Conservation (phyloP, 305 asterid species). For the Euphrasia arctica region DNA sequence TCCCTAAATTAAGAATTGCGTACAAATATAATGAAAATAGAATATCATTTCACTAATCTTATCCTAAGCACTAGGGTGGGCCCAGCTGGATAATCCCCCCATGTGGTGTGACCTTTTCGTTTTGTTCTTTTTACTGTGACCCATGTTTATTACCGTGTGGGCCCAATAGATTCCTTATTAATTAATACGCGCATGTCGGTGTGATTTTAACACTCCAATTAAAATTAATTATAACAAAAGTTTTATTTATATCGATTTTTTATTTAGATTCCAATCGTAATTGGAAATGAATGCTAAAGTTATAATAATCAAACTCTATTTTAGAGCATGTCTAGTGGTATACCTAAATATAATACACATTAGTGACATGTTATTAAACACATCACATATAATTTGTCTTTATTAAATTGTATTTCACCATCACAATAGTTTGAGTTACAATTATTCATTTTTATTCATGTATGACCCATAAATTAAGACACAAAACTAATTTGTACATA, state of each 20-base stretch:
- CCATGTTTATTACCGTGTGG: conserved; percentile 42
- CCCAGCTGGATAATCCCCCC: conserved; percentile 21
- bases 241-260: not conserved
- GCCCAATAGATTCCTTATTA: conserved; percentile 40
- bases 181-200: not conserved
- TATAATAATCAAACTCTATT: too few relatives aligned
- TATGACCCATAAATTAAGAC: too few relatives aligned
- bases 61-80: conserved; percentile 19
- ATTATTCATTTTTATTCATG: too few relatives aligned
- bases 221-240: not conserved
- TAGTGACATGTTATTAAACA: too few relatives aligned
- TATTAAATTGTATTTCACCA: too few relatives aligned
- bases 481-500: too few relatives aligned
- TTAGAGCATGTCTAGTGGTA: too few relatives aligned
- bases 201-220: not conserved
- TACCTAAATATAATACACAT: too few relatives aligned
- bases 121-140: conserved; percentile 15
- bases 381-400: too few relatives aligned
- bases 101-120: conserved; percentile 34
- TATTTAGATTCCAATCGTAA: not conserved
- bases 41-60: conserved; percentile 7
- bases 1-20: not conserved
- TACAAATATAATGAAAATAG: not conserved
- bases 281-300: not conserved
- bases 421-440: too few relatives aligned